phyloP scores from a whole-genome alignment of 2,329 filamentous ascomycete species.

The Trichoderma gracile region DNA sequence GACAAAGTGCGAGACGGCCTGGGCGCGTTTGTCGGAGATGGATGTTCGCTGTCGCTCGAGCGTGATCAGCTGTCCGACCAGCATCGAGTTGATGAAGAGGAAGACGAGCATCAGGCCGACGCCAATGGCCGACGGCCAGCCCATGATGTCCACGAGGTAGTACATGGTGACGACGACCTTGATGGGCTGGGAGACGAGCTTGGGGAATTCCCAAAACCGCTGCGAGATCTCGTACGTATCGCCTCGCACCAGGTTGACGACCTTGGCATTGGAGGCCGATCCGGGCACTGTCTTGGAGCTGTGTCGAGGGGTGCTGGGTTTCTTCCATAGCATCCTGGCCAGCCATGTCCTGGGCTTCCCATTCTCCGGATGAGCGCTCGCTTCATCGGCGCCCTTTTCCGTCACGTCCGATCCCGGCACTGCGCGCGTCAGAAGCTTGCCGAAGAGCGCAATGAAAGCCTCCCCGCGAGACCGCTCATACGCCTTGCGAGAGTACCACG shows the following conservation, averaged over 20 bases:
- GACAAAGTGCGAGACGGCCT: slow-evolving; percentile 82
- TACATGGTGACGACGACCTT: slow-evolving; percentile 68
- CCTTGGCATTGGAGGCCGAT: slow-evolving; percentile 79
- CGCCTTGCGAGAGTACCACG: slow-evolving; percentile 81
- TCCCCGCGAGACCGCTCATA: slow-evolving; percentile 86
- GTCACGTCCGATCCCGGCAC: slow-evolving; percentile 43
- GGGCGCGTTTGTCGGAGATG: slow-evolving; percentile 75
- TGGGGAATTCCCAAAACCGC: slow-evolving; percentile 82
- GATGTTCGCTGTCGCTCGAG: slow-evolving; percentile 71
- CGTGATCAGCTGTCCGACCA: slow-evolving; percentile 65
- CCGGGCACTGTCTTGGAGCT: background rate
- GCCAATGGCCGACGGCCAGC: slow-evolving; percentile 75
- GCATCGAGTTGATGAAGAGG: slow-evolving; percentile 66
- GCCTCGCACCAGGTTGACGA: slow-evolving; percentile 80
- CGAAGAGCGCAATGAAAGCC: slow-evolving; percentile 43
- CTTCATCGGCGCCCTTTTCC: slow-evolving; percentile 37
- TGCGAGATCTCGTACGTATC: slow-evolving; percentile 83
- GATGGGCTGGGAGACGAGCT: slow-evolving; percentile 73
- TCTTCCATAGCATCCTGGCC: slow-evolving; percentile 28
- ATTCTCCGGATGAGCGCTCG: background rate
- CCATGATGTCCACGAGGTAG: slow-evolving; percentile 71
- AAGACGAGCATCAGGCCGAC: slow-evolving; percentile 68
- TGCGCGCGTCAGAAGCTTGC: slow-evolving; percentile 42
- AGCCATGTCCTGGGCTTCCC: slow-evolving; percentile 2
- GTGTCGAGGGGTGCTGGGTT: slow-evolving; percentile 30